A percentile compares a stretch with the other conserved stretches of the same genome.
phyloP scores from a whole-genome alignment of 768 basidiomycete species.

The Suillus tomentosus region DNA sequence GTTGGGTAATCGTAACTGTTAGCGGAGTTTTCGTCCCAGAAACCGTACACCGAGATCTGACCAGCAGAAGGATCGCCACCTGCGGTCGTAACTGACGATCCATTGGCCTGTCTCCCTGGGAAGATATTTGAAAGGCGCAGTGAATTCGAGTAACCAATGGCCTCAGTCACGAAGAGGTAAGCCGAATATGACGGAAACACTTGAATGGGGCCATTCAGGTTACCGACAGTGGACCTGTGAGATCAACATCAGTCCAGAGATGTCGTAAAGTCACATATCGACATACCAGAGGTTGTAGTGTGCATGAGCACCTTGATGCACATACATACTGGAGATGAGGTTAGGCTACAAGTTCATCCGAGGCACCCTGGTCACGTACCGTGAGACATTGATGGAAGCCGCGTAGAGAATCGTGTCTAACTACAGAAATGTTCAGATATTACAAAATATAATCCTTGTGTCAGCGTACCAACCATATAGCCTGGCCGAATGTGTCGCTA shows the following conservation, averaged over 20 bases:
- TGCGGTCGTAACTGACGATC: conserved; percentile 53
- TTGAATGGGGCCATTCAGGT: conserved; percentile 47
- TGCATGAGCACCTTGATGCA: conserved; percentile 57
- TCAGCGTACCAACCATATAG: conserved; percentile 52
- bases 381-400: conserved; percentile 47
- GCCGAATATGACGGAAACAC: conserved; percentile 56
- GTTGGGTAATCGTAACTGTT: conserved; percentile 32
- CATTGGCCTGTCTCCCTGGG: conserved; percentile 52
- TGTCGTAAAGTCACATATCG: not conserved
- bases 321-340: conserved; percentile 40
- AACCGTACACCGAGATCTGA: conserved; percentile 53
- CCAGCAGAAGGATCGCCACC: conserved; percentile 48
- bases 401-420: conserved; percentile 24
- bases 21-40: conserved; percentile 42
- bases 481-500: conserved; percentile 57
- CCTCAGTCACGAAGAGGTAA: conserved; percentile 53
- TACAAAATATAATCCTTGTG: conserved; percentile 23
- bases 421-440: conserved; percentile 13
- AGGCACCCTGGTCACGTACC: conserved; percentile 27
- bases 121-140: conserved; percentile 51
- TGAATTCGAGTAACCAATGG: conserved; percentile 45
- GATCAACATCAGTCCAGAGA: not conserved
- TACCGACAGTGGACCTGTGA: conserved; percentile 49
- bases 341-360: not conserved
- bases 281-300: conserved; percentile 51